Evolutionary conservation across 2,329 filamentous ascomycete genomes (phyloP), one percentile per base, ranked within the genome.

Genomic region (Claviceps capensis): DNA sequence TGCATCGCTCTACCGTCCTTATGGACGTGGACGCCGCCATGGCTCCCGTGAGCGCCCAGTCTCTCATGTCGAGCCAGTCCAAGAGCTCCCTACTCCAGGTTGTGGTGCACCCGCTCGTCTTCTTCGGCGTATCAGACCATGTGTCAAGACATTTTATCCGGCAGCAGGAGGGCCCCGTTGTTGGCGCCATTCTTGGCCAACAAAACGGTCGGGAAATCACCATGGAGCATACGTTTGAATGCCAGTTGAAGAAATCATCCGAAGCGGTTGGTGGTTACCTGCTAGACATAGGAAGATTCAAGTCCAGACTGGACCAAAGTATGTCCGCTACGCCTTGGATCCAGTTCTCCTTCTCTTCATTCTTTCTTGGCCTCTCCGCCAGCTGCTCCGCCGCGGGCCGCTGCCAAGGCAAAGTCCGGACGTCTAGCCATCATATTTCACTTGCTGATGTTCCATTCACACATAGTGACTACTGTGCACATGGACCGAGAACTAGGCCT

Each of bases 81-180:
- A 85, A 82, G 67, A 76, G 81, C 58, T 77, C 78, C 43, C 87
- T 93, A 67, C 80, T 94, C 45, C 84, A 88, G 57, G 81, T 89
- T 52, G 82, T 89, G 60, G 81, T 98, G 17, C 93, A 98, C 63
- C 93, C 93, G 26, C 83, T 98, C 48, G 90, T 95, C 50, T 85
- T 97, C 58, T 86, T 98, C 69, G 94, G 86, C 58, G 93, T 98
- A 62, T 95, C 91, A 60, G 93, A 98, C 69, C 94, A 95, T 67
- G 89, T 97, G 66, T 95, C 91, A 53, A 82, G 93, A 54, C 90
- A 95, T 67, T 87, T 84, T 1, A 77, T 95, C 52, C 82, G 93
- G 54, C 73, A 81, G 50, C 83, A 89, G 61, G 67, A 73, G 17
- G 86, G 86, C 0, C 88, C 89, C 16, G 78, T 96, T 17, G 79